Conservation (phyloP, 1,139 yeast species). For the Scheffersomyces insectosa region DNA sequence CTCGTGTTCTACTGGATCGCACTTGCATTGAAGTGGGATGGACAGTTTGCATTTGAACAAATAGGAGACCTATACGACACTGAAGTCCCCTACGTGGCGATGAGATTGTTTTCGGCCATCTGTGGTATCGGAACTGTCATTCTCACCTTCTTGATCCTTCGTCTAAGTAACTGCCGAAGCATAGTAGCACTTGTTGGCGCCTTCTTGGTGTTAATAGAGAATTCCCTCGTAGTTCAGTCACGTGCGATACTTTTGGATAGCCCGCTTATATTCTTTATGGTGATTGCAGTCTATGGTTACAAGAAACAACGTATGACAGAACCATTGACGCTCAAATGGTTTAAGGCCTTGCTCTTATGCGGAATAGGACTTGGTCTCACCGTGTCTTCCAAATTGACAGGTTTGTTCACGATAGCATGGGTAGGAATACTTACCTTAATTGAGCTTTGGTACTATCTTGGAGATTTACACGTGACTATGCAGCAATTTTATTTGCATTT, state of each 20-base stretch:
- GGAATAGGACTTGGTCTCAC: slow-evolving; percentile 56
- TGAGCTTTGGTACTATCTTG: slow-evolving; percentile 57
- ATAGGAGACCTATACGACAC: slow-evolving; percentile 36
- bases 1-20: slow-evolving; percentile 49
- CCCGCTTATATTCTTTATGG: slow-evolving; percentile 47
- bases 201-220: slow-evolving; percentile 50
- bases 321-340: slow-evolving; percentile 49
- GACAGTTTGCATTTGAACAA: slow-evolving; percentile 32
- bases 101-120: slow-evolving; percentile 34
- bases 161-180: slow-evolving; percentile 46
- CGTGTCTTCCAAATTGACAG: slow-evolving; percentile 55
- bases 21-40: slow-evolving; percentile 44
- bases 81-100: slow-evolving; percentile 33
- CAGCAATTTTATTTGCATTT: slow-evolving; percentile 31
- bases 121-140: slow-evolving; percentile 49
- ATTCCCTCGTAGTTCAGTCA: slow-evolving; percentile 52
- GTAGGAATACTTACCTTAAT: slow-evolving; percentile 37
- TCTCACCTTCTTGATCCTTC: slow-evolving; percentile 49
- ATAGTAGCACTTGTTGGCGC: slow-evolving; percentile 46
- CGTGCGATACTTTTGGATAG: slow-evolving; percentile 53
- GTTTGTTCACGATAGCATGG: slow-evolving; percentile 56
- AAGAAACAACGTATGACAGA: slow-evolving; percentile 36
- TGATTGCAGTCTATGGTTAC: slow-evolving; percentile 45
- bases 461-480: slow-evolving; percentile 51
- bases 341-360: slow-evolving; percentile 35